Conservation (phyloP, 2,329 filamentous ascomycete genomes). For the Coniella vitis region DNA sequence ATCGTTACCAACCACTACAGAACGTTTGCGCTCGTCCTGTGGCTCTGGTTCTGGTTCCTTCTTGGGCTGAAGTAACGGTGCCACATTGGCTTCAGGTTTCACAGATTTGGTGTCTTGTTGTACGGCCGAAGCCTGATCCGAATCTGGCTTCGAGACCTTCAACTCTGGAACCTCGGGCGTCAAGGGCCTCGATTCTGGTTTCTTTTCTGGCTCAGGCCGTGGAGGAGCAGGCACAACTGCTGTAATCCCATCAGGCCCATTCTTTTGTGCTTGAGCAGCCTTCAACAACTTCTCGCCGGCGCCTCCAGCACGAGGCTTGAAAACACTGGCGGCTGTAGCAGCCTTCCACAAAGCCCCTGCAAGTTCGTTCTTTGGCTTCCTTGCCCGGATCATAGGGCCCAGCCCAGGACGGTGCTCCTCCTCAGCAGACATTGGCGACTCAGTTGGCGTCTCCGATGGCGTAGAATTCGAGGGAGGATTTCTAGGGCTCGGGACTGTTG, state of each 20-base stretch:
- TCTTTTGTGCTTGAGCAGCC: slow-evolving; percentile 47
- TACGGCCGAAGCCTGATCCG: slow-evolving; percentile 15
- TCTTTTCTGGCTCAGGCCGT: slow-evolving; percentile 34
- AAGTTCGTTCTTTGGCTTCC: slow-evolving; percentile 64
- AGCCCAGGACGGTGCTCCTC: slow-evolving; percentile 62
- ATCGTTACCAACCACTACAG: slow-evolving; percentile 65
- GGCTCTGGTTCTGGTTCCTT: slow-evolving; percentile 22
- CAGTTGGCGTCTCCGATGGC: slow-evolving; percentile 19
- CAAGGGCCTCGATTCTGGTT: slow-evolving; percentile 24
- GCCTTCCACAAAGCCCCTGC: slow-evolving; percentile 75
- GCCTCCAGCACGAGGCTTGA: slow-evolving; percentile 83
- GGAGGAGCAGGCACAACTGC: slow-evolving; percentile 77
- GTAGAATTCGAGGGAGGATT: slow-evolving; percentile 15
- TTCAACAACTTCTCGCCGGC: slow-evolving; percentile 63
- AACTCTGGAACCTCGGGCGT: slow-evolving; percentile 44
- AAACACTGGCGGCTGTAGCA: slow-evolving; percentile 62
- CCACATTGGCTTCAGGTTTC: slow-evolving; percentile 24
- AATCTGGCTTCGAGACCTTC: slow-evolving; percentile 42
- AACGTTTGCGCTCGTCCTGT: slow-evolving; percentile 49
- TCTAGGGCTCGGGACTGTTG: slow-evolving; percentile 14
- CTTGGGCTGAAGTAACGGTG: slow-evolving; percentile 16
- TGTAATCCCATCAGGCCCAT: slow-evolving; percentile 83
- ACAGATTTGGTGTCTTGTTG: background rate
- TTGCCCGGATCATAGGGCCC: slow-evolving; percentile 85
- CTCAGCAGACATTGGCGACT: slow-evolving; percentile 23